A percentile compares a stretch with the other conserved stretches of the same genome.
These are phyloP conservation scores for Trichoderma hamatum DNA, from an alignment of 2,329 filamentous ascomycete genomes.

Conservation along the genomic window DNA sequence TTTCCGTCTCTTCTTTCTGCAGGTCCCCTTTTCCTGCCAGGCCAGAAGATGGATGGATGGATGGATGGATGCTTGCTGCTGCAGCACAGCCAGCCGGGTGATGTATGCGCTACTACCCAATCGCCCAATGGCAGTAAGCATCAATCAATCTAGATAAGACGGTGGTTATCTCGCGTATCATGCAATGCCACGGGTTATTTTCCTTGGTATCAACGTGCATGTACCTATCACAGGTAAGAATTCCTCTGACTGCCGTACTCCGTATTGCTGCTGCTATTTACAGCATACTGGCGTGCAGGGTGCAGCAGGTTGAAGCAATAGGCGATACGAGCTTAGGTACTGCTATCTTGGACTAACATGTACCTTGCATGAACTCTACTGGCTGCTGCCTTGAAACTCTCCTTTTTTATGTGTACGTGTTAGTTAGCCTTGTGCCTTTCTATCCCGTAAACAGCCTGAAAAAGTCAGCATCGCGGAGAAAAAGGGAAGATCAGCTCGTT, in stretches of 20 bases:
- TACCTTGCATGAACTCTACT: neutral
- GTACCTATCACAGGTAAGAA: neutral
- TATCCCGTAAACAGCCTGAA: neutral
- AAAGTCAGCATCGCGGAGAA: neutral
- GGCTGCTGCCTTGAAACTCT: neutral
- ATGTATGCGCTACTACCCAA: neutral
- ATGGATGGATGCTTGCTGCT: neutral
- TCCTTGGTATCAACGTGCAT: neutral
- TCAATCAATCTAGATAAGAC: neutral
- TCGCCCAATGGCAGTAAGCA: neutral
- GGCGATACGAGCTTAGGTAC: neutral
- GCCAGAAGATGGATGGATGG: neutral
- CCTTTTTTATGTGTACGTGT: neutral
- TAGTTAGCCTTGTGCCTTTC: neutral
- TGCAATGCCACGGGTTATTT: neutral
- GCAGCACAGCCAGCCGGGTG: neutral
- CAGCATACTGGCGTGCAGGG: conserved; percentile 4
- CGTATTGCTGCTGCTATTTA: conserved; percentile 4
- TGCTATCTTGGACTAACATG: neutral
- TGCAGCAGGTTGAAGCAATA: neutral
- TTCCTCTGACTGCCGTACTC: neutral
- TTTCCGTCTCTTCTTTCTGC: neutral
- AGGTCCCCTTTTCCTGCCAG: neutral
- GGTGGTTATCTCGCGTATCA: neutral
- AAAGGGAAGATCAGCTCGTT: neutral